Percentiles rank a stretch among this genome's conserved stretches.
phyloP scores from a whole-genome alignment of 805 yeast genomes.

The Candida manassasensis region DNA sequence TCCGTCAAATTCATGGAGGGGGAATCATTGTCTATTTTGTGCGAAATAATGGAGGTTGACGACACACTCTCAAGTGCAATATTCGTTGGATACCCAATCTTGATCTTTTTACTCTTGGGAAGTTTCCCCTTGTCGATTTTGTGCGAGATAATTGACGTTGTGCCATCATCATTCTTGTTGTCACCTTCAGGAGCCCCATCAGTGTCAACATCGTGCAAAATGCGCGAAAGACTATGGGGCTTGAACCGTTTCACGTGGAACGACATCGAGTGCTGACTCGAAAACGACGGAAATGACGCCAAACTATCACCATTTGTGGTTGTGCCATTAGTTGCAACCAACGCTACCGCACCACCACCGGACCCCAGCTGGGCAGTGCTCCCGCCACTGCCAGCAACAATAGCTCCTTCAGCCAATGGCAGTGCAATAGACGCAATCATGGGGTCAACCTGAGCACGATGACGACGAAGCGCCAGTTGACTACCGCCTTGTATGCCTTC shows the following conservation, averaged over 20 bases:
- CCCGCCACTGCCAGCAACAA: not conserved
- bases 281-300: too few relatives aligned
- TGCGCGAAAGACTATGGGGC: not conserved
- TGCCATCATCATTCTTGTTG: not conserved
- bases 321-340: too few relatives aligned
- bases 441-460: not conserved
- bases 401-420: not conserved
- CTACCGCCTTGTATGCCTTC: too few relatives aligned
- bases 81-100: not conserved
- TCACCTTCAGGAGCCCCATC: not conserved
- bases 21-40: constrained; percentile 10
- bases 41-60: constrained; percentile 13
- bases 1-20: constrained; percentile 4
- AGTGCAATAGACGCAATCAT: not conserved
- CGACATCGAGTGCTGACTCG: not conserved
- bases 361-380: too few relatives aligned
- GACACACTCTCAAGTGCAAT: constrained; percentile 4
- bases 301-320: too few relatives aligned
- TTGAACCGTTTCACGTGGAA: not conserved
- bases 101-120: not conserved
- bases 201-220: not conserved
- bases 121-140: not conserved
- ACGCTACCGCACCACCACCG: too few relatives aligned
- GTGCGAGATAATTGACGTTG: not conserved
- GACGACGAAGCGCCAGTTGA: too few relatives aligned